phyloP scores from a whole-genome alignment of 805 yeast genomes.

The Cyberlindnera suaveolens region DNA sequence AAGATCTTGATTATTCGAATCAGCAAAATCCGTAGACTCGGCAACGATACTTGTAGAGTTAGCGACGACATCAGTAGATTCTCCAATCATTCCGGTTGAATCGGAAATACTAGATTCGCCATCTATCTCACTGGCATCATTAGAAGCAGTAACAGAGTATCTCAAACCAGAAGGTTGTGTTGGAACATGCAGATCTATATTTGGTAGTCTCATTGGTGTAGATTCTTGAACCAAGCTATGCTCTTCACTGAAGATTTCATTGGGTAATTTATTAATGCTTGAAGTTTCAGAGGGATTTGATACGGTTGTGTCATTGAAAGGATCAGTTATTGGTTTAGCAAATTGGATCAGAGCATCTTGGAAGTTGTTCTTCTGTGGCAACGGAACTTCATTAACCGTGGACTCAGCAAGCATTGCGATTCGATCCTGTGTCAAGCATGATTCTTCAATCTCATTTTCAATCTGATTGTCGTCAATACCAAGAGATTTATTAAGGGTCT shows the following conservation, averaged over 20 bases:
- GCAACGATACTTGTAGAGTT: not conserved
- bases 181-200: not conserved
- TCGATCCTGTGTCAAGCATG: too few species aligned
- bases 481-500: not conserved
- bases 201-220: not conserved
- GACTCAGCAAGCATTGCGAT: not conserved
- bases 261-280: too few species aligned
- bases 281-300: not conserved
- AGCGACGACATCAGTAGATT: not conserved
- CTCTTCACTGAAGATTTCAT: too few species aligned
- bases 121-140: not conserved
- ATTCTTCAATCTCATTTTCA: not conserved
- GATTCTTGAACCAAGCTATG: too few species aligned
- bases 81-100: not conserved
- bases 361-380: not conserved
- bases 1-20: not conserved
- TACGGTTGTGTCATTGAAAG: not conserved
- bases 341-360: not conserved
- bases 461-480: not conserved
- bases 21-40: constrained; percentile 1
- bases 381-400: not conserved
- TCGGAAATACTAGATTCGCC: not conserved
- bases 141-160: not conserved
- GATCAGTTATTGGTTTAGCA: not conserved
- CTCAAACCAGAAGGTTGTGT: constrained; percentile 2